Conservation (phyloP, 352 stramenopile genomes). For the Phytopythium mirpurense region DNA sequence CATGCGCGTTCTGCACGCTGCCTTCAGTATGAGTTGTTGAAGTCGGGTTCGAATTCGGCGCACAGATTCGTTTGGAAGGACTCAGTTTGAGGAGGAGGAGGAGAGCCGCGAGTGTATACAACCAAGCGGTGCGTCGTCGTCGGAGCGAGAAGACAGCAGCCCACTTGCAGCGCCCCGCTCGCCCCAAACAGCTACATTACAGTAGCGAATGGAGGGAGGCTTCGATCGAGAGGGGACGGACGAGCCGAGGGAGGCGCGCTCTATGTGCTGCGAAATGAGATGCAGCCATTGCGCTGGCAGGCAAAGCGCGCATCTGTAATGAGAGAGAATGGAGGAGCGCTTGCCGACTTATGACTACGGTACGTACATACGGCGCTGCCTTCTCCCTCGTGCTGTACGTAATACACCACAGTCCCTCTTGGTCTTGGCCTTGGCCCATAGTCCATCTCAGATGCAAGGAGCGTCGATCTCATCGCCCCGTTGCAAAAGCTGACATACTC, state of each 20-base stretch:
- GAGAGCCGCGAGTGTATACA: neutral
- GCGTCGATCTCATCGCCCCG: neutral
- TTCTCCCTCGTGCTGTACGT: neutral
- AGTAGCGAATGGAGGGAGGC: conserved; percentile 2
- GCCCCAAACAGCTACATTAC: neutral
- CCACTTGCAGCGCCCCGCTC: neutral
- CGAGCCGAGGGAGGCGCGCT: too few relatives aligned
- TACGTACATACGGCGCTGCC: neutral
- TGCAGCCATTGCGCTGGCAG: conserved; percentile 7
- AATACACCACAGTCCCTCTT: too few relatives aligned
- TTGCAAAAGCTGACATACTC: neutral
- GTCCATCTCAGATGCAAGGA: conserved; percentile 7
- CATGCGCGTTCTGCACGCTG: too few relatives aligned
- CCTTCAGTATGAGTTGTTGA: too few relatives aligned
- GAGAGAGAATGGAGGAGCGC: neutral
- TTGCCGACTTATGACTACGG: conserved; percentile 2
- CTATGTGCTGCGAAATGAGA: conserved; percentile 5
- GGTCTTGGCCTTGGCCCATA: neutral
- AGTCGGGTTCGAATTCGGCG: conserved; percentile 5
- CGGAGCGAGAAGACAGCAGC: conserved; percentile 3
- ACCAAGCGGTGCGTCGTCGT: neutral
- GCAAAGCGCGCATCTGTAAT: conserved; percentile 4
- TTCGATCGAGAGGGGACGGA: too few relatives aligned
- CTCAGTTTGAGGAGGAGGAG: neutral
- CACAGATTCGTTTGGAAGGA: conserved; percentile 2